Percentiles rank a stretch among this genome's conserved stretches.
These are phyloP conservation scores for Stentor coeruleus DNA, from an alignment of 73 alveolate species.

Conservation along the genomic window DNA sequence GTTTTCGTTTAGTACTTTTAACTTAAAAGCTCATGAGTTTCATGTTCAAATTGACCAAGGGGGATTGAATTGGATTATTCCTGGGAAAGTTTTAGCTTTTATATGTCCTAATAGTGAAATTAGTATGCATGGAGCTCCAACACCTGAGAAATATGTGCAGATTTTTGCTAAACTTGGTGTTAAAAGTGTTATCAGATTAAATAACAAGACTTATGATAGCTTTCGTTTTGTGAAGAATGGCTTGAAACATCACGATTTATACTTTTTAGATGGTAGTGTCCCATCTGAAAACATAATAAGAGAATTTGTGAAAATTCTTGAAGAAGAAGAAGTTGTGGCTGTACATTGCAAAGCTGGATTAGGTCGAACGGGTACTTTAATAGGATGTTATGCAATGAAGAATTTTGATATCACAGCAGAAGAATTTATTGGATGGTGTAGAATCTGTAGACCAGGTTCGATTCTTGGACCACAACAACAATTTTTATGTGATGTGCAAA, in stretches of 20 bases:
- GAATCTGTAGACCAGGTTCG: constrained; percentile 79
- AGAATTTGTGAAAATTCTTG: constrained; percentile 50
- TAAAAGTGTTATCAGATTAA: constrained; percentile 59
- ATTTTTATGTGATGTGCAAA: constrained; percentile 25
- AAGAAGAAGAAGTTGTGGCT: constrained; percentile 79
- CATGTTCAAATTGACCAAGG: constrained; percentile 48
- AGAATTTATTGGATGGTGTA: constrained; percentile 75
- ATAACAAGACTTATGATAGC: constrained; percentile 58
- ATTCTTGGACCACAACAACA: constrained; percentile 80
- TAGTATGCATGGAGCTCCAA: constrained; percentile 56
- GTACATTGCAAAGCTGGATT: constrained; percentile 92
- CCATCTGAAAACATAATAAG: constrained; percentile 61
- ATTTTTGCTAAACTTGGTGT: constrained; percentile 62
- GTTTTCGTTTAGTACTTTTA: constrained; percentile 54
- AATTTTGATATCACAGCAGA: constrained; percentile 67
- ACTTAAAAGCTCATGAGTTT: constrained; percentile 42
- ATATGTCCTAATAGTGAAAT: constrained; percentile 33
- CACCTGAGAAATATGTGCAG: constrained; percentile 74
- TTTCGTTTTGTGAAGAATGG: constrained; percentile 49
- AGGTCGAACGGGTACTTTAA: constrained; percentile 89
- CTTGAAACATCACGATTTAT: constrained; percentile 61
- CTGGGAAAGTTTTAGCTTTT: constrained; percentile 41
- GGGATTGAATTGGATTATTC: constrained; percentile 63
- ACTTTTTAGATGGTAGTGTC: constrained; percentile 73
- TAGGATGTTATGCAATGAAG: constrained; percentile 83